Conservation (phyloP, 1,139 yeast genomes). For the Lodderomyces metapsilosis region DNA sequence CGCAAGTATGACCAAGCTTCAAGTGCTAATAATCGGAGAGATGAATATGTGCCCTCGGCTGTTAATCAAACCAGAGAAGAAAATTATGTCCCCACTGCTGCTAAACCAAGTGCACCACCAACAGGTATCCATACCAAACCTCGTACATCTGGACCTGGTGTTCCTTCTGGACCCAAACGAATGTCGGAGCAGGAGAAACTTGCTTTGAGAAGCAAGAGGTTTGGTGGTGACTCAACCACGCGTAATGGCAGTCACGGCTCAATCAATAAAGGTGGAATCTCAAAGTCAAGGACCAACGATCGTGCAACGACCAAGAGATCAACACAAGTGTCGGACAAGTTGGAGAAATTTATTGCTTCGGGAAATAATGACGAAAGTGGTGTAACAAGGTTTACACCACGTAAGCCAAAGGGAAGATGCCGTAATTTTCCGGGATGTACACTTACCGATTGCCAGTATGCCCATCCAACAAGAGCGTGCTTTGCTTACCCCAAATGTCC, state of each 20-base stretch:
- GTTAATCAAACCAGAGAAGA: not conserved
- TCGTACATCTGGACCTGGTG: slow-evolving; percentile 4
- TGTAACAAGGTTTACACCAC: slow-evolving; percentile 27
- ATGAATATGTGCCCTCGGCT: slow-evolving; percentile 1
- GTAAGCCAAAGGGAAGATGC: slow-evolving; percentile 66
- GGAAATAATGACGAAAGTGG: slow-evolving; percentile 11
- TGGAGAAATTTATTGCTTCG: slow-evolving; percentile 2
- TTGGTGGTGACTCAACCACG: slow-evolving; percentile 9
- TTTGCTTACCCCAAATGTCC: slow-evolving; percentile 78
- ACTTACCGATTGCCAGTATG: slow-evolving; percentile 62
- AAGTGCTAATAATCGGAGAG: not conserved
- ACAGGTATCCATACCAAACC: not conserved
- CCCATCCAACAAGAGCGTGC: slow-evolving; percentile 80
- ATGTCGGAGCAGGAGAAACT: slow-evolving; percentile 14
- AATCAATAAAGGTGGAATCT: slow-evolving; percentile 8
- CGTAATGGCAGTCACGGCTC: slow-evolving; percentile 18
- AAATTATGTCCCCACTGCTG: not conserved
- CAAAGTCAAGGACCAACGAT: slow-evolving; percentile 1
- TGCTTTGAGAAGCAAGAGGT: slow-evolving; percentile 14
- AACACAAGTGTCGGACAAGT: slow-evolving; percentile 3
- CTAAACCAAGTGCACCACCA: slow-evolving; percentile 1
- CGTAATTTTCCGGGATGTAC: slow-evolving; percentile 75
- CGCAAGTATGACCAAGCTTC: not conserved
- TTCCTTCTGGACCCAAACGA: slow-evolving; percentile 22
- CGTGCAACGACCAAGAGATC: slow-evolving; percentile 1